Percentiles rank a stretch among this genome's conserved stretches.
These are phyloP conservation scores for Dendrobium catenatum DNA, from an alignment of 106 monocot genomes.

Conservation along the genomic window DNA sequence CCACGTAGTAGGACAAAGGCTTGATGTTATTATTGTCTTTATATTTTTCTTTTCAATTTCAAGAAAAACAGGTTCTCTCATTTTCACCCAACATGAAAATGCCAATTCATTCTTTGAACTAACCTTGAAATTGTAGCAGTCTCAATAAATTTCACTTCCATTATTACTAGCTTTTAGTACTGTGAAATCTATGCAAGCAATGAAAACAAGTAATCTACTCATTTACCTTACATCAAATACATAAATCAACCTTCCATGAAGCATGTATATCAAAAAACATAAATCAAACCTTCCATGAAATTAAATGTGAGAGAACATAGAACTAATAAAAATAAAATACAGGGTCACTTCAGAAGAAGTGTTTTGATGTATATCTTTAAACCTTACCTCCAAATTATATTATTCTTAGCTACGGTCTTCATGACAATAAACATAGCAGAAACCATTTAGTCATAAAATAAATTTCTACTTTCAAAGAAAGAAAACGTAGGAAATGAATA, in stretches of 20 bases:
- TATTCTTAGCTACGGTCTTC: not conserved
- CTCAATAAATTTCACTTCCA: too few species aligned
- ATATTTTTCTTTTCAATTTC: too few species aligned
- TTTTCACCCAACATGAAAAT: too few species aligned
- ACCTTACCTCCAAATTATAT: not conserved
- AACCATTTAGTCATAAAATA: not conserved
- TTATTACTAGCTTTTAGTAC: too few species aligned
- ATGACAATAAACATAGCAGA: not conserved
- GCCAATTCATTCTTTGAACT: too few species aligned
- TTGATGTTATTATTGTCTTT: too few species aligned
- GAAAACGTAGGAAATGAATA: not conserved
- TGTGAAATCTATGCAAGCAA: not conserved
- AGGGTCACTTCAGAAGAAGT: not conserved
- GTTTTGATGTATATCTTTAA: not conserved
- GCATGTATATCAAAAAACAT: not conserved
- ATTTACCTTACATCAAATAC: not conserved
- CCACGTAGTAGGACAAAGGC: too few species aligned
- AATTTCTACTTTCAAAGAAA: not conserved
- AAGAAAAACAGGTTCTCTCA: too few species aligned
- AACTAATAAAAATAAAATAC: not conserved
- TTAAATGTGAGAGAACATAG: slow-evolving; percentile 1
- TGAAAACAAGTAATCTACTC: not conserved
- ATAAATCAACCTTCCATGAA: not conserved
- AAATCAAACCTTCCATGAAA: not conserved
- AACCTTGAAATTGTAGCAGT: too few species aligned